Evolutionary conservation across 2,329 filamentous ascomycete genomes (phyloP).

Genomic region (Graphiopsis chlorocephala): DNA sequence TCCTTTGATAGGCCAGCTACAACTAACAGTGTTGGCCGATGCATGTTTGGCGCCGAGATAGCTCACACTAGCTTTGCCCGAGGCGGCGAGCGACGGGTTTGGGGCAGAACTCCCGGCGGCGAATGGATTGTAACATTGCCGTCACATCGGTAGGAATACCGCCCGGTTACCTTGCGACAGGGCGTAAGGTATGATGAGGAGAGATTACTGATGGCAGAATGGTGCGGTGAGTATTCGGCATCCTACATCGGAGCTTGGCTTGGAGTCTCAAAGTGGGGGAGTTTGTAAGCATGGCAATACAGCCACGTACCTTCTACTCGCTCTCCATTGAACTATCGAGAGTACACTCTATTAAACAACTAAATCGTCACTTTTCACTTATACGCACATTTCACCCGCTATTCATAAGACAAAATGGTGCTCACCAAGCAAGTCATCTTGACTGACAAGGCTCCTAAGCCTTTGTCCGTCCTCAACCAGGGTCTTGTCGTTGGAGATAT

Average conservation of each 20-base stretch:
- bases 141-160: not conserved
- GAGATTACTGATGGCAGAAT: too few species aligned
- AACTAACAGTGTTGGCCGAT: not conserved
- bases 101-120: not conserved
- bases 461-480: slow-evolving; percentile 25
- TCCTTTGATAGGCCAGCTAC: not conserved
- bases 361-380: not conserved
- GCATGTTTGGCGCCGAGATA: not conserved
- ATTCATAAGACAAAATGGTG: slow-evolving; percentile 17
- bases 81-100: not conserved
- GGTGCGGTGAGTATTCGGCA: not conserved
- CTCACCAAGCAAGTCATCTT: slow-evolving; percentile 27
- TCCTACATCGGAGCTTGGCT: slow-evolving; percentile 3
- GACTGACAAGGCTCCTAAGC: slow-evolving; percentile 29
- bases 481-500: slow-evolving; percentile 54
- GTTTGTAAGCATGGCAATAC: not conserved
- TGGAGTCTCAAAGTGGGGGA: not conserved
- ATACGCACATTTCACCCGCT: not conserved
- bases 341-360: not conserved
- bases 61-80: not conserved
- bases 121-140: not conserved
- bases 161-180: not conserved
- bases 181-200: not conserved
- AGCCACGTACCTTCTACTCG: slow-evolving; percentile 1
- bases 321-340: not conserved